These are phyloP conservation scores for Physcia stellaris DNA, from an alignment of 495 filamentous ascomycete species.

Conservation along the genomic window DNA sequence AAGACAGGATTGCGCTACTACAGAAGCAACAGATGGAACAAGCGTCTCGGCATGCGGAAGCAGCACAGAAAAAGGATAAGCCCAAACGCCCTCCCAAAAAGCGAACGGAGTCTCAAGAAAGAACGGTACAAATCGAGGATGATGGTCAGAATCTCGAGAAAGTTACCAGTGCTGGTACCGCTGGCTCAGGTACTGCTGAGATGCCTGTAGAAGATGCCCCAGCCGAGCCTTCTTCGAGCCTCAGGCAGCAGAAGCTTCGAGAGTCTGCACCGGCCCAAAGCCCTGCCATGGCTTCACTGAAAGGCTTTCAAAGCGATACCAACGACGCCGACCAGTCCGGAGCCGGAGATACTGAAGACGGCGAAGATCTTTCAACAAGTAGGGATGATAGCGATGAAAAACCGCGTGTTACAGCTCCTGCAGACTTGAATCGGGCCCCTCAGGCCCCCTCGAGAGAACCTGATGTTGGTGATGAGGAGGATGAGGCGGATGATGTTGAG, in stretches of 20 bases:
- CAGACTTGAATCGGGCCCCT: slow-evolving; percentile 14
- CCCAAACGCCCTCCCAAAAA: slow-evolving; percentile 70
- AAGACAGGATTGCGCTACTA: slow-evolving; percentile 83
- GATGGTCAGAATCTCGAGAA: slow-evolving; percentile 28
- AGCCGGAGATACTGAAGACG: slow-evolving; percentile 73
- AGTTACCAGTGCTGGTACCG: slow-evolving; percentile 36
- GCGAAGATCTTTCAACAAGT: slow-evolving; percentile 59
- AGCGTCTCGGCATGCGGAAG: slow-evolving; percentile 64
- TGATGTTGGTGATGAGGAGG: slow-evolving; percentile 29
- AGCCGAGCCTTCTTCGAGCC: slow-evolving; percentile 16
- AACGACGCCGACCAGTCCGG: slow-evolving; percentile 88
- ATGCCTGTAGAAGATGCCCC: slow-evolving; percentile 25
- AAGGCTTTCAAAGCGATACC: slow-evolving; percentile 54
- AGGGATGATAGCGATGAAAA: slow-evolving; percentile 60
- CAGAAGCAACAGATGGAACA: slow-evolving; percentile 91
- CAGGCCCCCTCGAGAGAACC: slow-evolving; percentile 19
- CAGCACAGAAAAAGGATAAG: slow-evolving; percentile 76
- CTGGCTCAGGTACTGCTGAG: slow-evolving; percentile 46
- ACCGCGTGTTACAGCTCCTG: slow-evolving; percentile 14
- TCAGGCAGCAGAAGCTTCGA: slow-evolving; percentile 37
- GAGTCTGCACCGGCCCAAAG: slow-evolving; percentile 28
- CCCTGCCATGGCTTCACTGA: slow-evolving; percentile 30
- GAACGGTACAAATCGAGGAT: slow-evolving; percentile 19
- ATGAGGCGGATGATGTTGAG: slow-evolving; percentile 35
- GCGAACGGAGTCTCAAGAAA: slow-evolving; percentile 44